Conservation (phyloP, 129 eudicot species). For the Silybum marianum region DNA sequence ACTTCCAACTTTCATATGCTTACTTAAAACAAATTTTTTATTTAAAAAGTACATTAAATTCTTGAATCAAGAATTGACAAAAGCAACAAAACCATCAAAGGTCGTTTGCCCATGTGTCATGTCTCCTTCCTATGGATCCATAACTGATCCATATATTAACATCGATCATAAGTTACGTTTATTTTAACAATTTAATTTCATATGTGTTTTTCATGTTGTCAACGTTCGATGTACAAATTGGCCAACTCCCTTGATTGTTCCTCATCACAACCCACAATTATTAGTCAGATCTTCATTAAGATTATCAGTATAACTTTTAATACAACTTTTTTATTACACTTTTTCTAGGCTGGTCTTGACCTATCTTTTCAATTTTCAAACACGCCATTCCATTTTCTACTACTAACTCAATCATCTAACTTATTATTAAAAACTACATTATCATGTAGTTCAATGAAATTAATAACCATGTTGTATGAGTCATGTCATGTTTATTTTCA, state of each 20-base stretch:
- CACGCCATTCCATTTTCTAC: background rate
- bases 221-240: too few relatives aligned
- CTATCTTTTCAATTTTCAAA: too few relatives aligned
- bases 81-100: too few relatives aligned
- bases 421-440: background rate
- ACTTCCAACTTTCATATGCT: too few relatives aligned
- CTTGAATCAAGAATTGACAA: too few relatives aligned
- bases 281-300: background rate
- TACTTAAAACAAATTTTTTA: too few relatives aligned
- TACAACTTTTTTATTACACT: background rate
- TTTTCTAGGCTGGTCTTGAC: background rate
- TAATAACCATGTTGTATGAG: background rate
- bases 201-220: too few relatives aligned
- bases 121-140: background rate
- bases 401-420: background rate
- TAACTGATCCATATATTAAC: too few relatives aligned
- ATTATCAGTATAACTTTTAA: background rate
- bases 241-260: background rate
- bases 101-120: background rate
- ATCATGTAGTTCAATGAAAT: background rate
- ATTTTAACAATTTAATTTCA: too few relatives aligned
- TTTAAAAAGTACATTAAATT: too few relatives aligned
- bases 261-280: background rate
- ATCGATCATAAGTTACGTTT: background rate
- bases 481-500: too few relatives aligned